These are phyloP conservation scores for Gamsiella multidivaricata DNA, from an alignment of 192 early-diverging fungal genomes.

Conservation along the genomic window DNA sequence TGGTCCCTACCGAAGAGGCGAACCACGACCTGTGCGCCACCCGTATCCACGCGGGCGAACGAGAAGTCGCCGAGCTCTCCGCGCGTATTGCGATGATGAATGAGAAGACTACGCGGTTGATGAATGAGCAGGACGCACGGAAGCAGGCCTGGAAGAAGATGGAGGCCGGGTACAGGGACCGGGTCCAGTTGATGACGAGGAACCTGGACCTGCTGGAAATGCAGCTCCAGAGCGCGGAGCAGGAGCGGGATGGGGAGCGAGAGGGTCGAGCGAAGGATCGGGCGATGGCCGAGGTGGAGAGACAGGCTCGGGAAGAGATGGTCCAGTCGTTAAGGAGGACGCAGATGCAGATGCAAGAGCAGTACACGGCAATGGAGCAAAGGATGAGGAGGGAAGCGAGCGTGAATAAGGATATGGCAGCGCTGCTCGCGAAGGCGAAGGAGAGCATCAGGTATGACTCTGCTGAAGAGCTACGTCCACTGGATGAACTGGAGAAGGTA, in stretches of 20 bases:
- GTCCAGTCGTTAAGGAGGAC: conserved; percentile 2
- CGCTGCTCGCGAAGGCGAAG: neutral
- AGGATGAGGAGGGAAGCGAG: conserved; percentile 16
- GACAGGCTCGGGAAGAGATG: neutral
- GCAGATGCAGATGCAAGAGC: conserved; percentile 11
- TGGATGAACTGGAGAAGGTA: conserved; percentile 29
- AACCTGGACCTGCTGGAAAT: neutral
- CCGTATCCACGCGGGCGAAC: conserved; percentile 10
- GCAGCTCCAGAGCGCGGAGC: conserved; percentile 6
- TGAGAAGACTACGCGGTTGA: neutral
- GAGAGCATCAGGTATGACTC: conserved; percentile 17
- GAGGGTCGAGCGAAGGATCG: conserved; percentile 1
- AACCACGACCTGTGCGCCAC: conserved; percentile 26
- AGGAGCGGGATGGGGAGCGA: neutral
- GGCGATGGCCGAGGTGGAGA: conserved; percentile 1
- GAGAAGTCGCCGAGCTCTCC: conserved; percentile 2
- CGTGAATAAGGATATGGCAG: conserved; percentile 14
- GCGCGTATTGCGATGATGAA: neutral
- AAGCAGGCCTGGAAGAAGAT: neutral
- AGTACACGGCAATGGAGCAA: conserved; percentile 12
- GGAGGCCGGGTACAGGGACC: conserved; percentile 12
- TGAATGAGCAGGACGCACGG: neutral
- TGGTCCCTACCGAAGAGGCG: conserved; percentile 17
- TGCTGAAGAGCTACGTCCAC: conserved; percentile 8
- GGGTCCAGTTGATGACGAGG: conserved; percentile 2